Conservation (phyloP, 345 rosid genomes). For the Populus euphratica region DNA sequence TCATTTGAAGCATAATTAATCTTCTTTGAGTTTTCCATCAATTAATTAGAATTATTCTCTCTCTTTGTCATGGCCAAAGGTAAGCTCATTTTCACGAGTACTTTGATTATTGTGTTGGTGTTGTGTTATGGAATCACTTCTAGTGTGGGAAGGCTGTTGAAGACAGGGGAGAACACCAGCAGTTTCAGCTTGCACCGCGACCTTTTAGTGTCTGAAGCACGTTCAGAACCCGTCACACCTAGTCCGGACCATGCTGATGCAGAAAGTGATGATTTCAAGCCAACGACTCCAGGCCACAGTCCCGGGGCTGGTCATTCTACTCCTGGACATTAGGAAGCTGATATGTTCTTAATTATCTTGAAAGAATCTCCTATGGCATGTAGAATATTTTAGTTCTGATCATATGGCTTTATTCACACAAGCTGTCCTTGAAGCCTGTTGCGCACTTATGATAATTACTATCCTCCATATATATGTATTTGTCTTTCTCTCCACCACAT, state of each 20-base stretch:
- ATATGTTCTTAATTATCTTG: no score
- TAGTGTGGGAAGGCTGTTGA: constrained; percentile 22
- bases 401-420: no score
- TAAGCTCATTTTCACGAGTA: constrained; percentile 10
- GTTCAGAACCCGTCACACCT: background rate
- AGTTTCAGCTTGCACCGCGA: constrained; percentile 12
- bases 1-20: background rate
- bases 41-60: background rate
- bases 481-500: no score
- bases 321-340: constrained; percentile 10
- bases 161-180: background rate
- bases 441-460: no score
- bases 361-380: no score
- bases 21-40: background rate
- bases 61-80: constrained; percentile 18
- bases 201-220: background rate
- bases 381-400: no score
- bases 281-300: constrained; percentile 52
- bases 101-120: constrained; percentile 17
- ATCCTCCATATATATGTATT: no score
- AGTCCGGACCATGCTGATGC: background rate
- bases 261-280: constrained; percentile 31
- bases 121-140: constrained; percentile 19
- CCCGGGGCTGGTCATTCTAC: constrained; percentile 56
- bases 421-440: no score